Percentiles rank a stretch among this genome's conserved stretches.
Evolutionary conservation across 768 basidiomycete species (phyloP).

Genomic region (Russula vinacea): DNA sequence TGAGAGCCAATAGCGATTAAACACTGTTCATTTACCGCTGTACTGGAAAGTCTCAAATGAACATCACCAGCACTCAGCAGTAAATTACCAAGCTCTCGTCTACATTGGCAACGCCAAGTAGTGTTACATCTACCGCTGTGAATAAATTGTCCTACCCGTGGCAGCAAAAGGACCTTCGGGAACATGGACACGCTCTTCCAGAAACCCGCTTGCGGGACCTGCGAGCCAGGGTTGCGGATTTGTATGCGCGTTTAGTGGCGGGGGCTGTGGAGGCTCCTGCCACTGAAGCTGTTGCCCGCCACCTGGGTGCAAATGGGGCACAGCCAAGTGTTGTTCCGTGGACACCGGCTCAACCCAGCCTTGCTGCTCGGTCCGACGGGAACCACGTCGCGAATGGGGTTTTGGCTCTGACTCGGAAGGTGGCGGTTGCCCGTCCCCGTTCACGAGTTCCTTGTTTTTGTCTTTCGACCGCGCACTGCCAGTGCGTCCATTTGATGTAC

Average conservation of each 20-base stretch:
- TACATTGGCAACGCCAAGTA: neutral
- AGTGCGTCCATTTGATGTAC: conserved; percentile 23
- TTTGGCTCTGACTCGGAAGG: conserved; percentile 17
- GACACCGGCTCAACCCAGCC: conserved; percentile 4
- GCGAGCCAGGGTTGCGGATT: conserved; percentile 27
- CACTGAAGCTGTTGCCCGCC: conserved; percentile 16
- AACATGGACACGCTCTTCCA: conserved; percentile 26
- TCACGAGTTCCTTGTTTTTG: conserved; percentile 22
- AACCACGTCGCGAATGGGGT: conserved; percentile 18
- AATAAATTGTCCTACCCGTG: conserved; percentile 31
- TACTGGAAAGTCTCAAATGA: neutral
- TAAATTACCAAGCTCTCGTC: conserved; percentile 1
- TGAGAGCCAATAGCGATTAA: neutral
- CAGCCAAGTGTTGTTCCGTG: conserved; percentile 4
- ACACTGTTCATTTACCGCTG: neutral
- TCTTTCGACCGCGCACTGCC: conserved; percentile 23
- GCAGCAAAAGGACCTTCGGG: conserved; percentile 27
- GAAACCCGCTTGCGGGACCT: conserved; percentile 28
- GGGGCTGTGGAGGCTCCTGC: conserved; percentile 9
- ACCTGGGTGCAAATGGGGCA: conserved; percentile 1
- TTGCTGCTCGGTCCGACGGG: conserved; percentile 28
- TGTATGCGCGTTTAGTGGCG: conserved; percentile 15
- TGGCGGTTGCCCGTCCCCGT: conserved; percentile 8
- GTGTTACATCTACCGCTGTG: conserved; percentile 22
- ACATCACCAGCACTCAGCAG: neutral